Evolutionary conservation across 2,329 filamentous ascomycete genomes (phyloP), one percentile per base, ranked within the genome.

Genomic region (Colletotrichum sp.): DNA sequence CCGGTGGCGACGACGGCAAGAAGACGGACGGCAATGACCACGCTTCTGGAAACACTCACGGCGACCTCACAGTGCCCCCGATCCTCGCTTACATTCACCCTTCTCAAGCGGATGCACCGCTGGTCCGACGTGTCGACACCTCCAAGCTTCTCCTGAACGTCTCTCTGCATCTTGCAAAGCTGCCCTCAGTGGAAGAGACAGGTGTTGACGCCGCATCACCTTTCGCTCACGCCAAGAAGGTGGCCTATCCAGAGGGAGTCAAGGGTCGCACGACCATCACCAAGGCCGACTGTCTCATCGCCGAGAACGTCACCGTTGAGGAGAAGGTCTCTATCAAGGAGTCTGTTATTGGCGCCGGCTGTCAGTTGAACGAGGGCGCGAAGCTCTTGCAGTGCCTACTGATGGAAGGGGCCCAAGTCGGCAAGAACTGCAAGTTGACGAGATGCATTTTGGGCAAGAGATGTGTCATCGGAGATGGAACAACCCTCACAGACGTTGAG

Each of bases 291-390:
- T 95, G 92, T 78, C 89, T 99, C 4, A 91, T 99, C 48, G 96
- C 92, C 2, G 94, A 96, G 74, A 98, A 98, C 81, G 95, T 98
- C 55, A 95, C 93, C 2, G 93, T 99, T 0, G 95, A 96, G 81
- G 95, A 96, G 80, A 96, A 96, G 83, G 93, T 92, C 28, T 94
- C 96, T n/a, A 94, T 99, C 86, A 98, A 98, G 84, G 95, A 98
- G 84, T 94, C 90, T 48, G 95, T 98, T 34, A 92, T 99, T 55
- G 97, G 97, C 4, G 92, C 95, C 6, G 95, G 95, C 80, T 98
- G 95, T 83, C 93, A 94, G 80, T 96, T 99, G 78, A 93, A 93
- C 77, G 93, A 94, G 79, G 95, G 96, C n/a, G 95, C 94, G 34
- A 94, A 96, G 78, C 86, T 99, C 60, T 93, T 92, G n/a, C 92